These are phyloP conservation scores for Prunus armeniaca DNA, from an alignment of 306 rosid genomes.

Conservation along the genomic window DNA sequence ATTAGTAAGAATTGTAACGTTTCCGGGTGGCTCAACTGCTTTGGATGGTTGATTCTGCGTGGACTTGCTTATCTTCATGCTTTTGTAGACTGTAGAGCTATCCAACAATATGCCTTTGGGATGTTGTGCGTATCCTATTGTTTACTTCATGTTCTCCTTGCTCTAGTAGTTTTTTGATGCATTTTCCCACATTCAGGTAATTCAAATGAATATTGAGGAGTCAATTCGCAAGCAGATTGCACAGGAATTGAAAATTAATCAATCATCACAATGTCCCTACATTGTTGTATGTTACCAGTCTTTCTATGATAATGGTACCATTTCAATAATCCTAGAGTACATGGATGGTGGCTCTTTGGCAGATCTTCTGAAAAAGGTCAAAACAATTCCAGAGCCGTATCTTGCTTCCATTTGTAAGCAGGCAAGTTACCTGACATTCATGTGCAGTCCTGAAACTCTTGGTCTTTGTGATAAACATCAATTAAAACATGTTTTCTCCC, in stretches of 20 bases:
- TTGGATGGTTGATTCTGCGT: neutral
- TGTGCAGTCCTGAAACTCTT: neutral
- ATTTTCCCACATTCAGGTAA: conserved; percentile 50
- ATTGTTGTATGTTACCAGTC: conserved; percentile 88
- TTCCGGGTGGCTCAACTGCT: no score
- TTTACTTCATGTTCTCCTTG: conserved; percentile 4
- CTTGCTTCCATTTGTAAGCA: conserved; percentile 90
- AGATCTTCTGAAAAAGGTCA: conserved; percentile 81
- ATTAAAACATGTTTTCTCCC: conserved; percentile 12
- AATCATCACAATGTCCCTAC: conserved; percentile 84
- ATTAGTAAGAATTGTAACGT: neutral
- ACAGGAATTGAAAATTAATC: conserved; percentile 90
- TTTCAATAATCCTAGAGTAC: conserved; percentile 96
- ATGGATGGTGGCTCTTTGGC: conserved; percentile 99
- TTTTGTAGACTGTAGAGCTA: neutral
- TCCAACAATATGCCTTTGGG: neutral
- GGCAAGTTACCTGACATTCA: conserved; percentile 40
- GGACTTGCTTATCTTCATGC: conserved; percentile 5
- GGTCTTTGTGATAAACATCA: conserved; percentile 13
- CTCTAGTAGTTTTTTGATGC: conserved; percentile 18
- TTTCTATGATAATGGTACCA: conserved; percentile 72
- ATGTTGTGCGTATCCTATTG: conserved; percentile 21
- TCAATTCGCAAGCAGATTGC: conserved; percentile 78
- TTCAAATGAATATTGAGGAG: conserved; percentile 93
- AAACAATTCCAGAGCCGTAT: conserved; percentile 69